Evolutionary conservation across 495 filamentous ascomycete species (phyloP), one percentile per base, ranked within the genome.

Genomic region (Hypoxylon lenormandii): DNA sequence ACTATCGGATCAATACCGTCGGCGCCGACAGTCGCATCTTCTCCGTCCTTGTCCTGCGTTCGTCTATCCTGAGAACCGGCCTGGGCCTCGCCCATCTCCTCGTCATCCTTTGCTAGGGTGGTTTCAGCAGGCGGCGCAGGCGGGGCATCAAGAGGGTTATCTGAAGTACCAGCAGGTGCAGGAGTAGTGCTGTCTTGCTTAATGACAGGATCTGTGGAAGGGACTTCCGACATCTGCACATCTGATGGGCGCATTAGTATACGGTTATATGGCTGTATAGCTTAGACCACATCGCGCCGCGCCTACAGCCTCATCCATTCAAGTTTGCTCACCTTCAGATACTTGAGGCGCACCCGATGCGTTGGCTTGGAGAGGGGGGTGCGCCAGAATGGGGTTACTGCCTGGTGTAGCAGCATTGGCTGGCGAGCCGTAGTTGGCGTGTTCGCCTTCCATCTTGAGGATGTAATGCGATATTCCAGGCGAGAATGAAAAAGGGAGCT

Each of bases 61-160:
- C 63, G 66, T 47, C 65, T 75, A 16, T 79, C 77, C 79, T 91
- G 91, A 6, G 85, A 62, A 43, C 84, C 84, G 15, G 83, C 81
- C 49, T 86, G 87, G 18, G 85, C 88, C 53, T 91, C 92, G 54
- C 83, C 90, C 92, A 96, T 96, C 67, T 96, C 92, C 72, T 93
- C 92, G 72, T 97, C 93, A 64, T 92, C 89, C 37, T 80, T 82
- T 30, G 87, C 87, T 30, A 74, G 22, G 23, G 80, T 87, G 46
- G 86, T 86, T 75, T 89, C 90, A 33, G 87, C 84, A 70, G 86
- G 86, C 30, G 93, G 91, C 7, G 86, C 93, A 47, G 89, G 87
- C 50, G 92, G 92, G 56, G 91, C 92, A 82, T 97, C 92, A 65
- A 95, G 82, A 46, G 91, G 92, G 76, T 94, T 93, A 77, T 96